A percentile compares a stretch with the other conserved stretches of the same genome.
Conservation (phyloP, 352 stramenopile genomes). For the Globisporangium nodosum region DNA sequence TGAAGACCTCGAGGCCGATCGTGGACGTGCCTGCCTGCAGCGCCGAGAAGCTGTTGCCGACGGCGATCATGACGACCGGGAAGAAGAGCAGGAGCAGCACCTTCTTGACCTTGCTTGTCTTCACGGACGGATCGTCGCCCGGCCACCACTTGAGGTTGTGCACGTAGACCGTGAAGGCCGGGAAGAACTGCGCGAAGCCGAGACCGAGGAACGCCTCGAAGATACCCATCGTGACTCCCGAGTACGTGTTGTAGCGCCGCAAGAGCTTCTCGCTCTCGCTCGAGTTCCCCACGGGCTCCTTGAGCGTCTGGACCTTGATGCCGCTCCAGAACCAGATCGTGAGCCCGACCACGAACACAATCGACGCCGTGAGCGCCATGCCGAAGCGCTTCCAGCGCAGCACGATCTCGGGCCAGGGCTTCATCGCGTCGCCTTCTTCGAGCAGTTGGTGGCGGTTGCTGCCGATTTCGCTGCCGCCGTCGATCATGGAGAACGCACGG, state of each 20-base stretch:
- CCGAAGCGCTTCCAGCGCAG: conserved; percentile 17
- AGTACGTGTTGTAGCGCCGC: conserved; percentile 19
- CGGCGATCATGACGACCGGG: conserved; percentile 14
- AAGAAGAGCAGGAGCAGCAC: conserved; percentile 17
- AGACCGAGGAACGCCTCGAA: conserved; percentile 15
- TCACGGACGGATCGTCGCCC: conserved; percentile 13
- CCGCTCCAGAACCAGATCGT: conserved; percentile 12
- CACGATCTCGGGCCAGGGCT: conserved; percentile 14
- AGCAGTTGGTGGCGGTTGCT: not conserved
- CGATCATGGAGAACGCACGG: conserved; percentile 7
- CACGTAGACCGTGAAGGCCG: conserved; percentile 20
- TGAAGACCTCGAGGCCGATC: conserved; percentile 5
- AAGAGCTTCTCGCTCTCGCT: conserved; percentile 11
- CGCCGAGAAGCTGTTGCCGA: conserved; percentile 19
- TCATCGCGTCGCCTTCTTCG: conserved; percentile 2
- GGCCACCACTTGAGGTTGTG: conserved; percentile 23
- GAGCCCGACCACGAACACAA: conserved; percentile 9
- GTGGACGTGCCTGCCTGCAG: conserved; percentile 14
- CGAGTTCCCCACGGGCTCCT: conserved; percentile 11
- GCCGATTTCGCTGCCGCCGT: conserved; percentile 4
- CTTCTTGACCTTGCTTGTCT: conserved; percentile 16
- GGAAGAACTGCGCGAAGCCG: conserved; percentile 19
- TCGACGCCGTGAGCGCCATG: conserved; percentile 1
- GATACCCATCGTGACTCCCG: conserved; percentile 18
- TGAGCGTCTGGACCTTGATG: conserved; percentile 10